A percentile compares a stretch with the other conserved stretches of the same genome.
Conservation (phyloP, 192 early-diverging fungal species). For the Coemansia sp. region DNA sequence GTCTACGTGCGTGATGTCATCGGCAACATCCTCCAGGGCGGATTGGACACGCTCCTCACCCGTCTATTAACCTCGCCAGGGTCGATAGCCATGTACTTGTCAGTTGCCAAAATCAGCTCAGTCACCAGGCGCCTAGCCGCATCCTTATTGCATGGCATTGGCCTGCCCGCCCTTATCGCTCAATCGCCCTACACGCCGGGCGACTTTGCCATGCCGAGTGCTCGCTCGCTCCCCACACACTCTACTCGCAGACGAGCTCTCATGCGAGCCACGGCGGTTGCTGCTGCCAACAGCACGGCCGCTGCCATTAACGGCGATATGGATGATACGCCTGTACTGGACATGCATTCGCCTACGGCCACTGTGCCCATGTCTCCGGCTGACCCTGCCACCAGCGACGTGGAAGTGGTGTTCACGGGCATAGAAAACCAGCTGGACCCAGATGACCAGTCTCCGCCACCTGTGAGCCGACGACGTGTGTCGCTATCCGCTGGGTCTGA, state of each 20-base stretch:
- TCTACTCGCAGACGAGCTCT: background rate
- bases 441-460: background rate
- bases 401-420: background rate
- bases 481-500: background rate
- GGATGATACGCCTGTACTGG: background rate
- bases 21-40: conserved; percentile 6
- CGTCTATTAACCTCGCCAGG: conserved; percentile 8
- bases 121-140: background rate
- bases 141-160: background rate
- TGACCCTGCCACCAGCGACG: background rate
- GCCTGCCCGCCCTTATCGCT: background rate
- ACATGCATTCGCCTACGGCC: background rate
- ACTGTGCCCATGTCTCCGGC: background rate
- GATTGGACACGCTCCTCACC: background rate
- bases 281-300: background rate
- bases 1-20: conserved; percentile 32
- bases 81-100: conserved; percentile 7
- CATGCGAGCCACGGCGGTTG: background rate
- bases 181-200: background rate
- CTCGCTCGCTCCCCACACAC: background rate
- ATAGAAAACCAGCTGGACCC: background rate
- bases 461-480: background rate
- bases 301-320: background rate
- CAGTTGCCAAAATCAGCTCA: background rate
- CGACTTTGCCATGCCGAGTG: background rate